Conservation (phyloP, 176 grass and related monocot species). For the Chloris gayana region DNA sequence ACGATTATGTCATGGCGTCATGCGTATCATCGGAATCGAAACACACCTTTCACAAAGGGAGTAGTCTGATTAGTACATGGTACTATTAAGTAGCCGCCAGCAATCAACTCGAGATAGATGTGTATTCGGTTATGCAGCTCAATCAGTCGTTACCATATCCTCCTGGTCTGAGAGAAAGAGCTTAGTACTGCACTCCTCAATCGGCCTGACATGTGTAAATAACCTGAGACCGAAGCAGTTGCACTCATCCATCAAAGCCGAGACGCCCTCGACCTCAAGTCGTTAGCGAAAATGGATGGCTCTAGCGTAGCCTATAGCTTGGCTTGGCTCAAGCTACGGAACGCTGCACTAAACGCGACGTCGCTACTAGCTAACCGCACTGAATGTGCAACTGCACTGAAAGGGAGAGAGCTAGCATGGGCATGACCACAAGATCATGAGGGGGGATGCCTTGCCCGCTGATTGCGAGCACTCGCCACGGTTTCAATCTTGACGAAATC, state of each 20-base stretch:
- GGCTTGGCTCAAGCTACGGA: not conserved
- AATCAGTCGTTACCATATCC: not conserved
- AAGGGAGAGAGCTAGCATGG: slow-evolving; percentile 8
- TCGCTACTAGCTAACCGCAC: not conserved
- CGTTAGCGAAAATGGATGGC: not conserved
- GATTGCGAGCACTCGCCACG: too few species aligned
- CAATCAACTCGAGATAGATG: not conserved
- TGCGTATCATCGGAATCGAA: not conserved
- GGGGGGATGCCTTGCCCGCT: not conserved
- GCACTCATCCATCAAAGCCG: not conserved
- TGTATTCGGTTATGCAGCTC: not conserved
- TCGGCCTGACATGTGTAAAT: not conserved
- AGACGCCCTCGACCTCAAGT: not conserved
- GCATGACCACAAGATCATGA: not conserved
- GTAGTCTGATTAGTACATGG: too few species aligned
- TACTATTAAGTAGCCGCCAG: not conserved
- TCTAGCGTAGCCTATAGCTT: not conserved
- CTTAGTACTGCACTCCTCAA: not conserved
- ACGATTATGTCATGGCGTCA: not conserved
- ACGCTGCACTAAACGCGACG: not conserved
- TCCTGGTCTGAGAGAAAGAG: not conserved
- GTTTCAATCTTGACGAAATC: too few species aligned
- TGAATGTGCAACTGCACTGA: slow-evolving; percentile 30
- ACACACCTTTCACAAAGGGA: not conserved
- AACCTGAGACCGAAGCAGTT: slow-evolving; percentile 16